A percentile compares a stretch with the other conserved stretches of the same genome.
phyloP scores from a whole-genome alignment of 1,284 basidiomycete species.

The Pseudozyma pruni region DNA sequence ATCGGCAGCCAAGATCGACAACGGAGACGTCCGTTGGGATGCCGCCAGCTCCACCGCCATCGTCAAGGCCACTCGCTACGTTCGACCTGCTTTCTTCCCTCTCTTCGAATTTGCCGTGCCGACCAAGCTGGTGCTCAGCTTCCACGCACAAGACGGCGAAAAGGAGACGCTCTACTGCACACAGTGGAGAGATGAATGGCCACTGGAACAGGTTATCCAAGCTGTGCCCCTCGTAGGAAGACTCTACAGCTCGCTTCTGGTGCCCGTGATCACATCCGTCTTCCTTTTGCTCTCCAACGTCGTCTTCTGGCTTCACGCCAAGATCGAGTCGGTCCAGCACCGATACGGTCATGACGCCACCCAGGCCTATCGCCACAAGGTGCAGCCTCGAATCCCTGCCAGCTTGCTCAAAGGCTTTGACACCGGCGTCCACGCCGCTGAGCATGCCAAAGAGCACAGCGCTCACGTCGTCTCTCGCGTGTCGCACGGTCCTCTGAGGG shows the following conservation, averaged over 20 bases:
- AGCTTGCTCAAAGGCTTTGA: constrained; percentile 39
- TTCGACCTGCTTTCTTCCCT: constrained; percentile 48
- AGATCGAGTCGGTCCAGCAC: constrained; percentile 20
- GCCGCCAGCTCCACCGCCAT: constrained; percentile 27
- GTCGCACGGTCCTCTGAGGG: constrained; percentile 25
- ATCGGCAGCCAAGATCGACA: constrained; percentile 28
- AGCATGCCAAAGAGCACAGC: constrained; percentile 22
- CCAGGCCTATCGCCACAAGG: constrained; percentile 13
- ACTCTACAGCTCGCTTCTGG: constrained; percentile 29
- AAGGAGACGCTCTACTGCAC: constrained; percentile 48
- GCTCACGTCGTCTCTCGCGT: constrained; percentile 16
- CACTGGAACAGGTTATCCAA: constrained; percentile 24
- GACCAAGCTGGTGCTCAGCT: constrained; percentile 33
- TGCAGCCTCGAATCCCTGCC: constrained; percentile 33
- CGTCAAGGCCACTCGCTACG: constrained; percentile 37
- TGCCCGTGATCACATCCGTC: constrained; percentile 30
- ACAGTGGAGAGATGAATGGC: constrained; percentile 49
- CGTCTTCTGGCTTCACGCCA: constrained; percentile 41
- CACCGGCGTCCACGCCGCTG: constrained; percentile 22
- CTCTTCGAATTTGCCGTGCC: constrained; percentile 48
- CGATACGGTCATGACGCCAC: constrained; percentile 17
- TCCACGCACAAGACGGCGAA: constrained; percentile 29
- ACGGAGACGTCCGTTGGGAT: constrained; percentile 47
- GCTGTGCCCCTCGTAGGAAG: constrained; percentile 22
- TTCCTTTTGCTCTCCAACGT: constrained; percentile 42